Percentiles rank a stretch among this genome's conserved stretches.
phyloP scores from a whole-genome alignment of 495 filamentous ascomycete species.

The Lasiosphaeria ovina region DNA sequence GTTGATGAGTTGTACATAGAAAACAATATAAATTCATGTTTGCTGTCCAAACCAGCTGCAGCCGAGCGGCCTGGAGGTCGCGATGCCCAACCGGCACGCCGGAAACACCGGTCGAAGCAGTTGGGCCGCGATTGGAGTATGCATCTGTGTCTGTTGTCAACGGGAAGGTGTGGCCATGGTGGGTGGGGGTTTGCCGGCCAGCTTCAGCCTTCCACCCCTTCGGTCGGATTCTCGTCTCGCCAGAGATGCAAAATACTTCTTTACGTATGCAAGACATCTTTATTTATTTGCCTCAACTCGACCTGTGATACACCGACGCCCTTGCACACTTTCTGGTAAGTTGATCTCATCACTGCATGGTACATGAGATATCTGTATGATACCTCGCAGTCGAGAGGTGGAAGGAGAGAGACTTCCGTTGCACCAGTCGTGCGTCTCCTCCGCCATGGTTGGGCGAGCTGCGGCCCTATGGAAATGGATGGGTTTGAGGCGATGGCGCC shows the following conservation, averaged over 20 bases:
- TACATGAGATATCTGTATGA: too few relatives aligned
- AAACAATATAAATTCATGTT: constrained; percentile 23
- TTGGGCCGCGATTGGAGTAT: constrained; percentile 40
- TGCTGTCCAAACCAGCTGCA: constrained; percentile 33
- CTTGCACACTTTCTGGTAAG: too few relatives aligned
- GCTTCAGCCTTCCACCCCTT: too few relatives aligned
- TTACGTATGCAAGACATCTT: too few relatives aligned
- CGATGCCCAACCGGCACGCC: constrained; percentile 46
- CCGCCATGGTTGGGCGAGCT: background rate
- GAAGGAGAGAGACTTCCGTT: background rate
- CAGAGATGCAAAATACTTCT: too few relatives aligned
- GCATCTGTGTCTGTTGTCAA: constrained; percentile 17
- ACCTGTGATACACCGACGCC: too few relatives aligned
- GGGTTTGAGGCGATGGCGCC: background rate
- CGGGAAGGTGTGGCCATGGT: background rate
- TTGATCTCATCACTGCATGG: too few relatives aligned
- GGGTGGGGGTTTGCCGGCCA: too few relatives aligned
- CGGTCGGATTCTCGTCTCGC: too few relatives aligned
- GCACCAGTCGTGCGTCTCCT: background rate
- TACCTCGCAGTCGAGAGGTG: background rate
- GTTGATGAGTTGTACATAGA: constrained; percentile 48
- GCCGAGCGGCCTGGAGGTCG: constrained; percentile 45
- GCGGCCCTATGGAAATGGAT: background rate
- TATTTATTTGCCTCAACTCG: too few relatives aligned
- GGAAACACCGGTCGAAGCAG: constrained; percentile 15